A percentile compares a stretch with the other conserved stretches of the same genome.
phyloP scores from a whole-genome alignment of 1,284 basidiomycete species.

The Mycosarcoma mackinlayi region DNA sequence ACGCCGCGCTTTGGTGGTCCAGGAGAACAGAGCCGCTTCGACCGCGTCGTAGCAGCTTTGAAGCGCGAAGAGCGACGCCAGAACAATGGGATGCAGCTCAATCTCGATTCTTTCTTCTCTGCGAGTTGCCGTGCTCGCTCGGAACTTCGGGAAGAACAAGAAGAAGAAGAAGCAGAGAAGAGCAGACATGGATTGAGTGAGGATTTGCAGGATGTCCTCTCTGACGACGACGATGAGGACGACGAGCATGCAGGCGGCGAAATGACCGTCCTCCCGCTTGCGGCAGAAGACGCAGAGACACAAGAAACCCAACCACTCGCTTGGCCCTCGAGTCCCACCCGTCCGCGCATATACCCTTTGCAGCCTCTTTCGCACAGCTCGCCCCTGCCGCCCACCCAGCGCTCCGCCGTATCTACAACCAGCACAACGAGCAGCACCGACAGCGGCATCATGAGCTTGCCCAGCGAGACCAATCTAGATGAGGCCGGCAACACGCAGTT shows the following conservation, averaged over 20 bases:
- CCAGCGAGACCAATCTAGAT: slow-evolving; percentile 10
- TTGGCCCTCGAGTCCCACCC: slow-evolving; percentile 10
- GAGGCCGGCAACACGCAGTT: slow-evolving; percentile 14
- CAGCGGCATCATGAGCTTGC: slow-evolving; percentile 14
- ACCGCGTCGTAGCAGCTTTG: slow-evolving; percentile 27
- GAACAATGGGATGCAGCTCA: slow-evolving; percentile 27
- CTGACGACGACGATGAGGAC: slow-evolving; percentile 23
- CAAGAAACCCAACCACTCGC: slow-evolving; percentile 35
- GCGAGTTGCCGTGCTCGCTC: background rate
- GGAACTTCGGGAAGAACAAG: too few relatives aligned
- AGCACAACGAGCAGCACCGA: slow-evolving; percentile 5
- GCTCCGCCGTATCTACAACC: background rate
- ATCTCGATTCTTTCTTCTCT: slow-evolving; percentile 11
- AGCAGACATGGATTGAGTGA: slow-evolving; percentile 10
- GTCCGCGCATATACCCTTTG: background rate
- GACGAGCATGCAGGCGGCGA: background rate
- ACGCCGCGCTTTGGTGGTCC: background rate
- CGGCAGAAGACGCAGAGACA: background rate
- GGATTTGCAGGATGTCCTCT: slow-evolving; percentile 26
- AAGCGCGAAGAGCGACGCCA: slow-evolving; percentile 22
- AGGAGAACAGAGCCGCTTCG: slow-evolving; percentile 8
- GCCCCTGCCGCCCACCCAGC: slow-evolving; percentile 2
- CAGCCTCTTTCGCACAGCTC: slow-evolving; percentile 10
- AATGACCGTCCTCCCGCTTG: background rate
- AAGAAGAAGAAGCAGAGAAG: background rate